Base-by-base conservation (phyloP, 306 rosid species). In the Pyrus communis region DNA sequence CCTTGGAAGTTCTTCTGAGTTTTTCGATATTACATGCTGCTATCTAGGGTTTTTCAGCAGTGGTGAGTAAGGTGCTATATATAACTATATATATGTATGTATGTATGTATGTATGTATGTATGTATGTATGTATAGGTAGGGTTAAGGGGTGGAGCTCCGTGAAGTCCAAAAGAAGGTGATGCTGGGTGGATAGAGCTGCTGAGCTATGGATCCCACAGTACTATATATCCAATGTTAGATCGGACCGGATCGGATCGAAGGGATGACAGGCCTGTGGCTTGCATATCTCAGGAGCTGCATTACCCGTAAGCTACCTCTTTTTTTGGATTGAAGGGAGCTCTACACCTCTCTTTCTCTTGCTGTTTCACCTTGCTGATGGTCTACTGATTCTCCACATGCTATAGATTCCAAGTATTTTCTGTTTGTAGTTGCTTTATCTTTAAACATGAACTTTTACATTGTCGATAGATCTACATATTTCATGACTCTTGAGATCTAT, bases 251-350 rank as follows among this genome's bases (percentile, higher is more conserved):
- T 51, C 1, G 6, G 1, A 5, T 10, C 9, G 7, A 6, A 2
- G 30, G 31, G 82, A 72, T 65, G 87, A 91, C 89, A 87, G 91
- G 74, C 65, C 82, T 89, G 86, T 74, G 98, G 97, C 86, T 89
- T 94, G 87, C 98, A 91, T 94, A 90, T 57, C 87, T 74, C 73
- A 57, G 96, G 98, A 94, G 98, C 90, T 85, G 81, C 74, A 82
- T 90, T 74, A n/a, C 81, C 79, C 60, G 1, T 49, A 17, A 5
- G 87, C 81, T 18, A 49, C 68, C 90, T 85, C 94, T 80, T 91
- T 86, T 74, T 94, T 94, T 94, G 98, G 98, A 94, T 91, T 94
- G 97, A 94, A 94, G 98, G 97, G 98, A 94, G 98, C 98, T 94
- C 98, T 90, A 85, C 96, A 66, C 79, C 72, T 64, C 17, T 61